phyloP scores from a whole-genome alignment of 352 stramenopile genomes.

The Globisporangium sylvaticum region DNA sequence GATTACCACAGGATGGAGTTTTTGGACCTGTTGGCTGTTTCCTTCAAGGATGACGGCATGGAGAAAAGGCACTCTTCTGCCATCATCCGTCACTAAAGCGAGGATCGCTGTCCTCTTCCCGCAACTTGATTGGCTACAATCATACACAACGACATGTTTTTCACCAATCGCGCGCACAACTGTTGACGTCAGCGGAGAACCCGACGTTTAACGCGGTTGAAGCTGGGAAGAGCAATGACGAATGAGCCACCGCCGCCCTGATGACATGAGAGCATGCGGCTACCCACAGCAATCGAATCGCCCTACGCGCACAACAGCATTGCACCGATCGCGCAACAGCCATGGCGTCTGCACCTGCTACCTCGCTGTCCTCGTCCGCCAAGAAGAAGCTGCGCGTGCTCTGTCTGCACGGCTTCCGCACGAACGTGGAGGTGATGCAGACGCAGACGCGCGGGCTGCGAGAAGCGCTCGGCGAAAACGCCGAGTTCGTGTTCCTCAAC shows the following conservation, averaged over 20 bases:
- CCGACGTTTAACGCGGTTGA: slow-evolving; percentile 2
- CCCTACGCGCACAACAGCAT: too few species aligned
- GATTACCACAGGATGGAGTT: too few species aligned
- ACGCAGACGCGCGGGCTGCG: slow-evolving; percentile 40
- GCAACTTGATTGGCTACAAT: neutral
- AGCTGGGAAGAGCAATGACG: neutral
- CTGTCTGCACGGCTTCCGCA: slow-evolving; percentile 55
- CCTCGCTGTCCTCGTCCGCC: neutral
- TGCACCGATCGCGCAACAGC: neutral
- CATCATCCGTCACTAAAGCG: neutral
- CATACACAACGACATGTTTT: neutral
- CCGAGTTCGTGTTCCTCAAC: slow-evolving; percentile 42
- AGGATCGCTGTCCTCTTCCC: neutral
- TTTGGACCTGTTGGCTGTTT: neutral
- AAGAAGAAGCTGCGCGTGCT: slow-evolving; percentile 34
- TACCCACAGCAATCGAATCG: too few species aligned
- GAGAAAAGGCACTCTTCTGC: neutral
- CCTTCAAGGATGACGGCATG: neutral
- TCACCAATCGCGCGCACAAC: slow-evolving; percentile 2
- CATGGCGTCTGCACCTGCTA: neutral
- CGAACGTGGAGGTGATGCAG: slow-evolving; percentile 43
- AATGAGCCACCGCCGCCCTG: neutral
- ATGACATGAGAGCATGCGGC: too few species aligned
- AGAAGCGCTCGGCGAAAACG: slow-evolving; percentile 21
- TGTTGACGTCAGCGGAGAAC: slow-evolving; percentile 8